Conservation (phyloP, 768 basidiomycete species). For the Mrakia blollopis region DNA sequence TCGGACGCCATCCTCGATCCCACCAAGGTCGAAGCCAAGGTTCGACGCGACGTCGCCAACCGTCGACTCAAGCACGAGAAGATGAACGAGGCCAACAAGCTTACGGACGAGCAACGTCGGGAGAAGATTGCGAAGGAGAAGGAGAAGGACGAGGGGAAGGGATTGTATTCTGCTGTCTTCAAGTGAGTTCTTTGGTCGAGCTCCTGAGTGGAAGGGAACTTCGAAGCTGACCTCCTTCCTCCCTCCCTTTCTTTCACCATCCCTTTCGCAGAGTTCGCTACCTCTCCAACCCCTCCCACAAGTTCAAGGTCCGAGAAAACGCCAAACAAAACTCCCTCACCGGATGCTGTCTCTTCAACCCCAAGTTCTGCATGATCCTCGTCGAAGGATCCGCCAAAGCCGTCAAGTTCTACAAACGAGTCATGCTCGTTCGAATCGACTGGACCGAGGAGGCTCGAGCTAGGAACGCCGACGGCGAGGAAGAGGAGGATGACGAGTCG, state of each 20-base stretch:
- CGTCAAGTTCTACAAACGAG: constrained; percentile 76
- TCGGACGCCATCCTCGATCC: constrained; percentile 96
- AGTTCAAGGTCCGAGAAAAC: constrained; percentile 94
- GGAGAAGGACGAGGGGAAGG: constrained; percentile 78
- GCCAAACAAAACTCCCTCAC: constrained; percentile 84
- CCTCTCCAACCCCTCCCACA: constrained; percentile 84
- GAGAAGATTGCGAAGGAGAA: constrained; percentile 67
- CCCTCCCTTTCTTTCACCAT: not conserved
- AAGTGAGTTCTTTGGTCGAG: constrained; percentile 63
- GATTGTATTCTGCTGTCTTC: constrained; percentile 75
- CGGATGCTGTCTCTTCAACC: constrained; percentile 86
- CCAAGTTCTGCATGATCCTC: constrained; percentile 81
- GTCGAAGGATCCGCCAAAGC: constrained; percentile 86
- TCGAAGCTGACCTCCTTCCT: not conserved
- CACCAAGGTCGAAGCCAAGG: constrained; percentile 92
- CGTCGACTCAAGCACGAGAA: constrained; percentile 85
- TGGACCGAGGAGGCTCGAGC: constrained; percentile 91
- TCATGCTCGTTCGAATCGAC: constrained; percentile 79
- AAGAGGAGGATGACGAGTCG: constrained; percentile 50
- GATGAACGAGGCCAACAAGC: constrained; percentile 85
- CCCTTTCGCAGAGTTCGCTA: constrained; percentile 61
- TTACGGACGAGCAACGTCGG: constrained; percentile 80
- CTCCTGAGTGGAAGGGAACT: not conserved
- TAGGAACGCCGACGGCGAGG: constrained; percentile 58
- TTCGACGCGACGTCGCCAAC: constrained; percentile 85